phyloP scores from a whole-genome alignment of 2,329 filamentous ascomycete genomes.

The Uncinocarpus reesii region DNA sequence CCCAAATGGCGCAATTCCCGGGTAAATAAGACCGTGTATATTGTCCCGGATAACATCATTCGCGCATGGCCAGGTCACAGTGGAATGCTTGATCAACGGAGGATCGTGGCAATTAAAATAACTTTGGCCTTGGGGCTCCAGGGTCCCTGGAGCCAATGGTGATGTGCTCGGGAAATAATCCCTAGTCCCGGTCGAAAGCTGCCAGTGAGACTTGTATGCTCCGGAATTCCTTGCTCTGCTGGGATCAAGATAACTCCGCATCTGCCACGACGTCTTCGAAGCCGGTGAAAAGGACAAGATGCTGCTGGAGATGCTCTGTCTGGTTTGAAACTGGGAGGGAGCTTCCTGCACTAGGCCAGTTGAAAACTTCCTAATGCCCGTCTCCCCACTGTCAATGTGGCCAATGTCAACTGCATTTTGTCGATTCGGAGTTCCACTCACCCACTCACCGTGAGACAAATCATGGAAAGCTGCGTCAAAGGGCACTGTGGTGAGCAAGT shows the following conservation, averaged over 20 bases:
- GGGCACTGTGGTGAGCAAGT: background rate
- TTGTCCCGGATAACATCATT: constrained; percentile 8
- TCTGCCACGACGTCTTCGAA: background rate
- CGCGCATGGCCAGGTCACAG: constrained; percentile 6
- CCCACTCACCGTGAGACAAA: constrained; percentile 11
- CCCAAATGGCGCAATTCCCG: constrained; percentile 7
- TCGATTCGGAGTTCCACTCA: constrained; percentile 3
- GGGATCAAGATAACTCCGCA: background rate
- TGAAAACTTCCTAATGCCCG: constrained; percentile 1
- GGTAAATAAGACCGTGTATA: background rate
- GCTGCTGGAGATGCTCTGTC: background rate
- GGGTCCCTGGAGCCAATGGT: constrained; percentile 2
- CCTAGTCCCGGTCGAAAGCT: constrained; percentile 11
- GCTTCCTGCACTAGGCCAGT: constrained; percentile 4
- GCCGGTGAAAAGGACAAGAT: background rate
- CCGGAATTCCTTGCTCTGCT: background rate
- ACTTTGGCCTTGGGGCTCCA: constrained; percentile 1
- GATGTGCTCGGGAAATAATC: constrained; percentile 5
- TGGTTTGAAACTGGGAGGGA: constrained; percentile 1
- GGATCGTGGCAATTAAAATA: constrained; percentile 11
- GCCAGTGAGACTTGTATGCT: constrained; percentile 1
- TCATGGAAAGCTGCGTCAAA: constrained; percentile 6
- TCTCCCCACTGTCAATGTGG: constrained; percentile 9
- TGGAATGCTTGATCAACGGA: constrained; percentile 10
- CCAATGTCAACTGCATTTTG: background rate